Evolutionary conservation across 345 rosid species (phyloP), one percentile per base, ranked within the genome.

Genomic region (Arabis alpina): DNA sequence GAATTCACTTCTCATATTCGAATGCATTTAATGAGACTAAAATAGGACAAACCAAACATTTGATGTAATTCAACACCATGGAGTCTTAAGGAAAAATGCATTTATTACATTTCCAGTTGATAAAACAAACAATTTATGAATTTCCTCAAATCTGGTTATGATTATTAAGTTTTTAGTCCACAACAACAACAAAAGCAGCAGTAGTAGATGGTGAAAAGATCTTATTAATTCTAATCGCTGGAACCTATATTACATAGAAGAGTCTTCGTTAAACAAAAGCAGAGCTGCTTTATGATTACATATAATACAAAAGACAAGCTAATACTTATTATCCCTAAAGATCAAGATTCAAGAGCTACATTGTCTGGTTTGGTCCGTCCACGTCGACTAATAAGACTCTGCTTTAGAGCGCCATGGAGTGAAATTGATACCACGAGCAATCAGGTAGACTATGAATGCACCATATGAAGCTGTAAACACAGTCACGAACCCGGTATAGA

Each of bases 371-470:
- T 74, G 6, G 61, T 73, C 54, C 48, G 70, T 54, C 44, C 48
- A 65, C 58, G 15, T 6, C 9, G 8, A 37, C 76, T 3, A 28
- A 3, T 83, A 41, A 8, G 71, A 23, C 30, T 55, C 79, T 19
- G 68, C 57, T 52, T 64, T 43, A 28, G 15, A 15, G 44, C 71
- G 54, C 88, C 86, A 82, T 0, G 79, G 32, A 28, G 76, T 70
- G 54, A 76, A 83, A 5, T 59, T 51, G 34, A 86, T 2, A 54
- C 83, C 90, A 64, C 80, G 70, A 15, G 73, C 85, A 12, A 87
- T 72, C 0, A 91, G 93, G 72, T 93, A 91, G 56, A 87, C 0
- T 73, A 91, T 86, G 78, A 93, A 93, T 0, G 84, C 86, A 28
- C 80, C 72, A 60, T 93, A 93, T 12, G 83, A 86, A 25, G 73